Conservation (phyloP, 208 protist genomes). For the Trypanosoma avium region DNA sequence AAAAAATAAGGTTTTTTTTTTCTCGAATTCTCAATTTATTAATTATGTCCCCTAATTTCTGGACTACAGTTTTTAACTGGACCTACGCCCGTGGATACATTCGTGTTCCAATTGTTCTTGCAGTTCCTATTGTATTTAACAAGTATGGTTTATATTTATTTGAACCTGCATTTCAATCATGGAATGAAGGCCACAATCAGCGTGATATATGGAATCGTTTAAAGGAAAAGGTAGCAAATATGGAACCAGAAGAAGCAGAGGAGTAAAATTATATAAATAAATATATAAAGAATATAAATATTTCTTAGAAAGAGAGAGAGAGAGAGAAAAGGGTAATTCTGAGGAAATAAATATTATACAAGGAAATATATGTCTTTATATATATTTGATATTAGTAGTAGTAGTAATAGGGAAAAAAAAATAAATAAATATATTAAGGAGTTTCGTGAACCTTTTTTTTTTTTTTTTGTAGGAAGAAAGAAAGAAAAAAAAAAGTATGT, state of each 20-base stretch:
- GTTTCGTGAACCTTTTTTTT: no score
- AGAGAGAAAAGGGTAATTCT: no score
- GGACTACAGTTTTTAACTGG: slow-evolving; percentile 80
- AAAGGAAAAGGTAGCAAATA: slow-evolving; percentile 68
- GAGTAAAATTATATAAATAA: slow-evolving; percentile 23
- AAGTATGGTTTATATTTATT: slow-evolving; percentile 75
- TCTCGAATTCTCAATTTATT: slow-evolving; percentile 5
- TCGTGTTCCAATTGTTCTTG: slow-evolving; percentile 75
- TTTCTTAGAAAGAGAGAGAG: background rate
- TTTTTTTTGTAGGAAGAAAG: no score
- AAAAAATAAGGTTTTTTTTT: no score
- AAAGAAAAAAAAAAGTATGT: no score
- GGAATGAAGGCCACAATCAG: slow-evolving; percentile 88
- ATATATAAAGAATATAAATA: slow-evolving; percentile 13
- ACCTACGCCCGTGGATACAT: slow-evolving; percentile 84
- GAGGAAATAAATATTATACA: no score
- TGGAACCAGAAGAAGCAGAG: slow-evolving; percentile 28
- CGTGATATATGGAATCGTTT: slow-evolving; percentile 82
- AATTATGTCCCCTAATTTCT: slow-evolving; percentile 43
- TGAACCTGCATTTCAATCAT: slow-evolving; percentile 67
- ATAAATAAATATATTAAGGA: no score
- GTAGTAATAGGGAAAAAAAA: no score
- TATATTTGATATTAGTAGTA: no score
- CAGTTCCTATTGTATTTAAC: slow-evolving; percentile 81
- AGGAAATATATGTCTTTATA: no score